phyloP scores from a whole-genome alignment of 106 monocot species.

The Amphibolis antarctica region DNA sequence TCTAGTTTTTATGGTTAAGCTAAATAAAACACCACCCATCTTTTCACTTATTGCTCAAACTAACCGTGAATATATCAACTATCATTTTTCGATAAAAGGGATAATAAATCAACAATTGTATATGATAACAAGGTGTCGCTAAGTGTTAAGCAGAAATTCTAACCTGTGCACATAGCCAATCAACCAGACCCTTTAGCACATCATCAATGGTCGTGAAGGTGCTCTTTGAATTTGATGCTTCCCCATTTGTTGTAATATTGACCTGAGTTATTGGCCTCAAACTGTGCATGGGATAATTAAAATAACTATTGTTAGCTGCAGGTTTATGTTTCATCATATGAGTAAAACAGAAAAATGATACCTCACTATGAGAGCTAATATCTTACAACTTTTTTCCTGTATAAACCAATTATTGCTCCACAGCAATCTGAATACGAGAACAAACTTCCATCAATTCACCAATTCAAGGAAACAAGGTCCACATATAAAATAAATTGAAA shows the following conservation, averaged over 20 bases:
- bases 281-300: slow-evolving; percentile 27
- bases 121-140: not conserved
- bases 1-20: too few relatives aligned
- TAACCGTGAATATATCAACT: too few relatives aligned
- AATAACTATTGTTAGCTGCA: not conserved
- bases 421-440: slow-evolving; percentile 51
- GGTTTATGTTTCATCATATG: not conserved
- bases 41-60: too few relatives aligned
- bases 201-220: slow-evolving; percentile 49
- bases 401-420: slow-evolving; percentile 89
- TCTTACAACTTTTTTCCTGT: slow-evolving; percentile 95
- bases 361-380: slow-evolving; percentile 74
- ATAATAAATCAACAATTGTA: not conserved
- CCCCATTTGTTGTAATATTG: slow-evolving; percentile 49
- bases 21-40: too few relatives aligned
- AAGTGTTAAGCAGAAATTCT: slow-evolving; percentile 4
- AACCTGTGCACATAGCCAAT: slow-evolving; percentile 95
- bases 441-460: not conserved
- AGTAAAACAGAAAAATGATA: not conserved
- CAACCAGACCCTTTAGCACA: slow-evolving; percentile 61
- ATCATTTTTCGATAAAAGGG: not conserved
- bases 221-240: slow-evolving; percentile 45
- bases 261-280: slow-evolving; percentile 40
- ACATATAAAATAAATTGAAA: not conserved
- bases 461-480: not conserved